Base-by-base conservation (phyloP, 1,139 yeast genomes). In the Arxiozyma telluris region DNA sequence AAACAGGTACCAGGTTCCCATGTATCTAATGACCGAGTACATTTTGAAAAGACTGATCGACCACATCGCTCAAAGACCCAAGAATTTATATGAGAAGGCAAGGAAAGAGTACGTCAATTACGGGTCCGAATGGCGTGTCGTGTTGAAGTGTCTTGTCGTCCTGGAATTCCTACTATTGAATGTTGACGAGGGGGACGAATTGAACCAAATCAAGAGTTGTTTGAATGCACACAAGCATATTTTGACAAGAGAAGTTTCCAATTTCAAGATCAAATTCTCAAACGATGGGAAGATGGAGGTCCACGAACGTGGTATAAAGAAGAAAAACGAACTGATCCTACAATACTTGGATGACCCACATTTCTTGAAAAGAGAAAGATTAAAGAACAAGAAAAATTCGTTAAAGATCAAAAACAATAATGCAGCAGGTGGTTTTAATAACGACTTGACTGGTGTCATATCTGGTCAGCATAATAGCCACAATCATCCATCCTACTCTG, bases 61-160 rank as follows among this genome's bases (percentile, higher is more conserved):
- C 57, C 72, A 68, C 49, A 64, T 68, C 53, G 71, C 71, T 5
- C 58, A 61, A 18, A 61, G 66, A 55, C 71, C 72, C 11, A 68
- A 64, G 52, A 64, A 65, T 49, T 52, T 70, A n/a, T 71, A 71
- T 56, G 68, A 68, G 53, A 67, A 64, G 60, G 73, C 73, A 5
- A 60, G 72, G 50, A 70, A 70, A 53, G 71, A 71, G 48, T 71
- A 70, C 52, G 69, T 71, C 27, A 71, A 71, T 55, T 66, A 67
- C 49, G 75, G 75, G 8, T 56, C 62, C 15, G 75, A 71, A 55
- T 71, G 74, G 73, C 59, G 74, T 43, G 73, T 71, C 9, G 68
- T 71, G 7, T 58, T 67, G 53, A 71, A 71, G 55, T 69, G 73
- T 57, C 54, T 71, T 39, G 63, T 63, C 25, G 68, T 71, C n/a